phyloP scores from a whole-genome alignment of 768 basidiomycete species.

The Russula olivacea region DNA sequence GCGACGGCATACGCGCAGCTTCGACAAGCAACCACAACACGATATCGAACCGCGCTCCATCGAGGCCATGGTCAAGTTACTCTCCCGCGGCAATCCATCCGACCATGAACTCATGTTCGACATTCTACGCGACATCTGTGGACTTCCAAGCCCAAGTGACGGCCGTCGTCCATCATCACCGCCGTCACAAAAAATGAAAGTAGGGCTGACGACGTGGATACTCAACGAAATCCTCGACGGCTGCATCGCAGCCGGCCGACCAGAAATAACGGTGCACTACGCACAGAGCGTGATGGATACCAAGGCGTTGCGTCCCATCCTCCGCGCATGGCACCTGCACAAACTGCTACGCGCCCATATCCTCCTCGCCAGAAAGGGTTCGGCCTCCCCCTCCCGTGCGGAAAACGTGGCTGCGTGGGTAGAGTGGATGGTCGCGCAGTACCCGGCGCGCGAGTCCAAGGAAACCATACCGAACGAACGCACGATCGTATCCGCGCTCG shows the following conservation, averaged over 20 bases:
- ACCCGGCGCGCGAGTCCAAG: not conserved
- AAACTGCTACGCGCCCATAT: not conserved
- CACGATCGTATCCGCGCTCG: not conserved
- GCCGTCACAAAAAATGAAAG: constrained; percentile 33
- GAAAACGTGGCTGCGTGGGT: constrained; percentile 13
- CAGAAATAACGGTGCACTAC: constrained; percentile 49
- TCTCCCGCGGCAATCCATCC: constrained; percentile 48
- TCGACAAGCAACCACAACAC: constrained; percentile 42
- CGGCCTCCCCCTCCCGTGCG: not conserved
- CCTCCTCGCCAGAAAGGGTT: constrained; percentile 7
- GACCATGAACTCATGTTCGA: constrained; percentile 66
- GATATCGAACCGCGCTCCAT: constrained; percentile 50
- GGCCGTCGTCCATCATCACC: constrained; percentile 19
- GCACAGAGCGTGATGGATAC: constrained; percentile 51
- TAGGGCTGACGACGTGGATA: constrained; percentile 39
- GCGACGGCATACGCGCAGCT: constrained; percentile 53
- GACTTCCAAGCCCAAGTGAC: constrained; percentile 48
- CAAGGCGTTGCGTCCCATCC: constrained; percentile 12
- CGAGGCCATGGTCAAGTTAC: constrained; percentile 46
- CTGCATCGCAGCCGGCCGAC: constrained; percentile 46
- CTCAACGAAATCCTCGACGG: constrained; percentile 51
- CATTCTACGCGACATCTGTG: constrained; percentile 56
- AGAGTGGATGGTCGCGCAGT: constrained; percentile 10
- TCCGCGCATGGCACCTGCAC: not conserved
- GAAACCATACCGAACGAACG: not conserved